Evolutionary conservation across 148 eudicot genomes (phyloP).

Genomic region (Spergularia bocconei): DNA sequence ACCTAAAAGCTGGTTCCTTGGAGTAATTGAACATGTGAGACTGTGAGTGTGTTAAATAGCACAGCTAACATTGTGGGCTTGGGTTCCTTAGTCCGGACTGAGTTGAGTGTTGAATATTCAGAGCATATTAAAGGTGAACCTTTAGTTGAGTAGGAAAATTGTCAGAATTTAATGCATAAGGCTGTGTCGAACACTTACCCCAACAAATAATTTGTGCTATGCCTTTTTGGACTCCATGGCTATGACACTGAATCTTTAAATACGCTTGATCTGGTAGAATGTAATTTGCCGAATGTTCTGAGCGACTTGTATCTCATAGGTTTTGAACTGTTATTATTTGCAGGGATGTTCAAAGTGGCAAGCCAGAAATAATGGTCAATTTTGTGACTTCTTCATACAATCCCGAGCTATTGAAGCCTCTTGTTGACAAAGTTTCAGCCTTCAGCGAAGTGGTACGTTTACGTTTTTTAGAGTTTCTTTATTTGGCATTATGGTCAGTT

Average conservation of each 20-base stretch:
- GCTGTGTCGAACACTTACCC: too few relatives aligned
- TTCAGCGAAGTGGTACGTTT: constrained; percentile 82
- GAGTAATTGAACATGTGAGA: not conserved
- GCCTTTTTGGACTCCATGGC: too few relatives aligned
- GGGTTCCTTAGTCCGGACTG: too few relatives aligned
- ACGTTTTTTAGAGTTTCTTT: not conserved
- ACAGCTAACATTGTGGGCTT: too few relatives aligned
- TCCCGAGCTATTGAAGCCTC: constrained; percentile 79
- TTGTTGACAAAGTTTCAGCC: constrained; percentile 66
- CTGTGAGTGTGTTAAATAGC: not conserved
- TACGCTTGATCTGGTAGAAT: not conserved
- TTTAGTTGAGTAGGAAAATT: too few relatives aligned
- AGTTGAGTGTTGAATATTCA: too few relatives aligned
- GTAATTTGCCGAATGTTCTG: not conserved
- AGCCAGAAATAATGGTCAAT: constrained; percentile 87
- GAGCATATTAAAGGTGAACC: too few relatives aligned
- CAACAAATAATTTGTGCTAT: too few relatives aligned
- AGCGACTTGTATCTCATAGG: not conserved
- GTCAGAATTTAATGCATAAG: too few relatives aligned
- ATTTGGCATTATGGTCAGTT: not conserved
- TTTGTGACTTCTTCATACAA: constrained; percentile 92
- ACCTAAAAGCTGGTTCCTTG: not conserved
- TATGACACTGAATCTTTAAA: too few relatives aligned
- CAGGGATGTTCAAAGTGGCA: constrained; percentile 72
- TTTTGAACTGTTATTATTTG: constrained; percentile 14